Base-by-base conservation (phyloP, 345 rosid genomes). In the Gossypium thurberi region DNA sequence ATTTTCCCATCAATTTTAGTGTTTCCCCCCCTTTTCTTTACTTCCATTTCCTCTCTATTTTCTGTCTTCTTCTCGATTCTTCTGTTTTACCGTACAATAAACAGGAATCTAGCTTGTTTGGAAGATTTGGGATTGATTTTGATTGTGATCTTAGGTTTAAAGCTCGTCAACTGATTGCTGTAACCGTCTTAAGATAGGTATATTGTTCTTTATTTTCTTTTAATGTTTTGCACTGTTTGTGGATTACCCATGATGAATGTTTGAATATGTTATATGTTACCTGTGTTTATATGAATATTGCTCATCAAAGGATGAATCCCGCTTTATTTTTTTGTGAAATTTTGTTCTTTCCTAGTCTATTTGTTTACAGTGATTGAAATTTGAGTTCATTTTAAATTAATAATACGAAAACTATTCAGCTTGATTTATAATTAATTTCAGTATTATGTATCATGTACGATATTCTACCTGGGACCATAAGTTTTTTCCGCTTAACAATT, bases 121-220 rank as follows among this genome's bases (percentile, higher is more conserved):
- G 42, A 52, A 14, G 37, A 46, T 43, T 37, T 43, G 48, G 43
- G 47, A 21, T 51, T 17, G 46, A 55, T 28, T 28, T 66, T 44
- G 78, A 56, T 68, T 76, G 10, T 59, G 42, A 59, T 59, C 65
- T 58, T 18, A 25, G 40, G 18, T 2, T 23, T 53, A 13, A 23
- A 66, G 56, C 17, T 23, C 55, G 15, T 68, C 44, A 50, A 68
- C 17, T 17, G 28, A 33, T 70, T 33, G 33, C 63, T 2, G 62
- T 46, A 20, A 33, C 51, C 43, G 62, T 40, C 33, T 53, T 53
- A 55, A 71, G 13, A 20, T 3, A 71, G 75, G 75, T 71, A 71
- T 53, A 13, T 4, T 71, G 6, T 13, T 50, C 52, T 43, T 43
- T 8, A 8, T 42, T n/a, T 44, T 12, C 13, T 4, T 3, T 10